Evolutionary conservation across 2,329 filamentous ascomycete species (phyloP).

Genomic region (Fusarium setosum): DNA sequence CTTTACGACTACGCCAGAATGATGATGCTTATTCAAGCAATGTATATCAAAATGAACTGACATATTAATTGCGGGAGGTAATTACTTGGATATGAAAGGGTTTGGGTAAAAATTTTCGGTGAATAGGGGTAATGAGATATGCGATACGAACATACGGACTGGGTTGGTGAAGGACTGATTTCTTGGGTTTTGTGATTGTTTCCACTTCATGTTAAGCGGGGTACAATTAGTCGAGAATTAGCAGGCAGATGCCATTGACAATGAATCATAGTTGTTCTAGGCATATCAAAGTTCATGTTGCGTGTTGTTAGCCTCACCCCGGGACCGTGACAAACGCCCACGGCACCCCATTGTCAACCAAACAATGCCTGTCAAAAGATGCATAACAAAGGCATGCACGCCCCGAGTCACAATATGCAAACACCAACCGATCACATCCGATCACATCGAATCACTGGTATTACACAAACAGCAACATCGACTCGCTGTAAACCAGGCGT

Average conservation of each 20-base stretch:
- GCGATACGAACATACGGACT: slow-evolving; percentile 31
- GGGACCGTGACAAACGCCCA: too few relatives aligned
- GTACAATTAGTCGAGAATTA: not conserved
- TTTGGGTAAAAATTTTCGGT: not conserved
- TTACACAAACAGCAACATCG: slow-evolving; percentile 24
- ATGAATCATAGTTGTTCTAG: too few relatives aligned
- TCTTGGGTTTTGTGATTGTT: slow-evolving; percentile 9
- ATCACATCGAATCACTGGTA: slow-evolving; percentile 15
- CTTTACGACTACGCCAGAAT: not conserved
- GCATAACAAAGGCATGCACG: not conserved
- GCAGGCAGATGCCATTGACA: not conserved
- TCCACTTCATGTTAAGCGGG: not conserved
- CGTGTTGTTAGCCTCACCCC: too few relatives aligned
- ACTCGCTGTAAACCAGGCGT: slow-evolving; percentile 33
- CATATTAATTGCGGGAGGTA: slow-evolving; percentile 8
- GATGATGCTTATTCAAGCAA: slow-evolving; percentile 6
- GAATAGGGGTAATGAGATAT: slow-evolving; percentile 38
- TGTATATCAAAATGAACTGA: slow-evolving; percentile 16
- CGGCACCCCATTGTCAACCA: too few relatives aligned
- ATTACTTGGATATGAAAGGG: not conserved
- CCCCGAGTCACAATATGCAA: not conserved
- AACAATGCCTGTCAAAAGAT: not conserved
- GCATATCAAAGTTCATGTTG: too few relatives aligned
- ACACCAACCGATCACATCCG: too few relatives aligned
- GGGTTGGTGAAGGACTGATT: slow-evolving; percentile 15